Evolutionary conservation across 108 stramenopile species (phyloP).

Genomic region (Nitzschia sp.): DNA sequence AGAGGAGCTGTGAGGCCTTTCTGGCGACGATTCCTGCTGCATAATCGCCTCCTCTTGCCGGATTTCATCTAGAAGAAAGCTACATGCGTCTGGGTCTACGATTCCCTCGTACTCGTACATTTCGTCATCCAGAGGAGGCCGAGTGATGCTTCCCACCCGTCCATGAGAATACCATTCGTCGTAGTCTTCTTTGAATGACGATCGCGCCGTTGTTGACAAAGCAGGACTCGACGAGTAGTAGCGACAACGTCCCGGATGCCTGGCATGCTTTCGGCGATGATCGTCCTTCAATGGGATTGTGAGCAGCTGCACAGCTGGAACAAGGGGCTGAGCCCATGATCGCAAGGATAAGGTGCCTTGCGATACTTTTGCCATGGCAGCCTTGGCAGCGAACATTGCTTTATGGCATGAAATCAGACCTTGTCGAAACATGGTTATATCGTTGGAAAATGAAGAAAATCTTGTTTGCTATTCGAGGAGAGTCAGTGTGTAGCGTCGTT

Average conservation of each 20-base stretch:
- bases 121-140: neutral
- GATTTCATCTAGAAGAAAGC: neutral
- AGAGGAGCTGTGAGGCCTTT: too few species aligned
- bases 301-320: neutral
- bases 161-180: slow-evolving; percentile 17
- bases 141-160: neutral
- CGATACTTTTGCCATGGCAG: neutral
- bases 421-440: neutral
- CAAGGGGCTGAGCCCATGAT: neutral
- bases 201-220: neutral
- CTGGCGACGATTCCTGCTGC: too few species aligned
- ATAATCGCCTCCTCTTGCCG: neutral
- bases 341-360: neutral
- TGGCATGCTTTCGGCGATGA: neutral
- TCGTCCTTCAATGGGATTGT: neutral
- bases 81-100: neutral
- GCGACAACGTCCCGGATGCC: too few species aligned
- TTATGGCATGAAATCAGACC: neutral
- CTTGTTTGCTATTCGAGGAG: too few species aligned
- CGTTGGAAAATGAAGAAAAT: too few species aligned
- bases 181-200: slow-evolving; percentile 7
- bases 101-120: neutral
- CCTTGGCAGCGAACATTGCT: neutral
- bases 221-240: neutral
- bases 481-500: too few species aligned